Percentiles rank a stretch among this genome's conserved stretches.
Evolutionary conservation across 306 rosid genomes (phyloP).

Genomic region (Prunus fruticosa): DNA sequence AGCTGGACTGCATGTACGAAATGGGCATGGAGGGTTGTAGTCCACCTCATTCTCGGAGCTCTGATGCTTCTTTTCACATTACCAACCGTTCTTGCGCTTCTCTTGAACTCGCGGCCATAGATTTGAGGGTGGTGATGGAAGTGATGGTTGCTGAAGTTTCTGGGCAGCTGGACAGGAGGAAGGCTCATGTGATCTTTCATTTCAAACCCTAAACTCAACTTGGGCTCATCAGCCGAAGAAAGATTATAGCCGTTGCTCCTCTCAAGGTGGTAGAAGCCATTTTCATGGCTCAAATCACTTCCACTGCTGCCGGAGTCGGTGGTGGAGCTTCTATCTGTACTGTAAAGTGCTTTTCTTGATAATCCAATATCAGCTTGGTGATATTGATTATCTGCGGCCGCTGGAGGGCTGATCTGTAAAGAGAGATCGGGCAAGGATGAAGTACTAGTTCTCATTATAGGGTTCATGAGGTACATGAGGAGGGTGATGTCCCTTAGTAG

Average conservation of each 20-base stretch:
- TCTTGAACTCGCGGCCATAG: constrained; percentile 58
- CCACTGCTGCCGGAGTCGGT: constrained; percentile 69
- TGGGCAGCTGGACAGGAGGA: constrained; percentile 19
- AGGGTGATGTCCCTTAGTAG: constrained; percentile 12
- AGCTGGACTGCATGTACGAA: constrained; percentile 90
- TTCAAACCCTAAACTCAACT: constrained; percentile 55
- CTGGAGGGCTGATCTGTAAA: constrained; percentile 73
- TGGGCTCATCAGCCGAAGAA: constrained; percentile 35
- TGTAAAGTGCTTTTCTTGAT: constrained; percentile 24
- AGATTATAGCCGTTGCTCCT: constrained; percentile 2
- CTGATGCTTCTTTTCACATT: constrained; percentile 61
- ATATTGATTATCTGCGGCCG: constrained; percentile 14
- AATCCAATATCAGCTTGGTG: constrained; percentile 17
- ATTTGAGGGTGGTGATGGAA: constrained; percentile 48
- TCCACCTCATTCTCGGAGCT: constrained; percentile 99
- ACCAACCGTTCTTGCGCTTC: constrained; percentile 40
- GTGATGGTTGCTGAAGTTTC: constrained; percentile 18
- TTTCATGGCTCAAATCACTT: constrained; percentile 79
- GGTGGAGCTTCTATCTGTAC: constrained; percentile 45
- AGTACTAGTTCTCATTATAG: constrained; percentile 34
- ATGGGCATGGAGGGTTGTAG: constrained; percentile 89
- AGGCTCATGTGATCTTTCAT: constrained; percentile 19
- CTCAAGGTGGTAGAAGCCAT: constrained; percentile 21
- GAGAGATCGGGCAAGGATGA: constrained; percentile 62
- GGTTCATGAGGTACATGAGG: constrained; percentile 31